Base-by-base conservation (phyloP, 352 stramenopile species). In the Phytophthora melonis region DNA sequence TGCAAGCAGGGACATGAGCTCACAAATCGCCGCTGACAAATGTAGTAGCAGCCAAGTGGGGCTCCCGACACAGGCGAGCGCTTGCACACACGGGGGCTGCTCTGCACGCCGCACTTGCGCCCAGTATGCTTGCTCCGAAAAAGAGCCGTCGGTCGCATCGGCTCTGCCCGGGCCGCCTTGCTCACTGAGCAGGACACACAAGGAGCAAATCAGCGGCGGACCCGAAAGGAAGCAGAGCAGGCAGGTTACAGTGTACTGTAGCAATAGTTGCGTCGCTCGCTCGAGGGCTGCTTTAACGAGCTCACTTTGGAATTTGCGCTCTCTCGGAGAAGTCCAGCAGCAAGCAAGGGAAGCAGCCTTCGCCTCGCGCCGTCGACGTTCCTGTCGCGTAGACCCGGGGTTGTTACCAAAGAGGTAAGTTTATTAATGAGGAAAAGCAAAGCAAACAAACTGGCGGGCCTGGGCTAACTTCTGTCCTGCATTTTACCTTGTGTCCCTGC, bases 231-330 rank as follows among this genome's bases (percentile, higher is more conserved):
- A 25, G 23, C 23, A n/a, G n/a, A n/a, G n/a, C n/a, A n/a, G n/a
- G n/a, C n/a, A n/a, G n/a, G n/a, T n/a, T n/a, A n/a, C n/a, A n/a
- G n/a, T n/a, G n/a, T n/a, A n/a, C n/a, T n/a, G n/a, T n/a, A n/a
- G n/a, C n/a, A n/a, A n/a, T n/a, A n/a, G 23, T 2, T 25, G 23
- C 23, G 2, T 25, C 23, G 56, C 19, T 23, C 41, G 41, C 23
- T 53, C n/a, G 54, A 47, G 54, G 64, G 67, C 34, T 61, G 41
- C 36, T 67, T 75, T 75, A 66, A 65, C 57, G 66, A 18, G 47
- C 52, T 76, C 72, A 79, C 72, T 79, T 70, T 68, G 53, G 52
- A 70, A 70, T 70, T 79, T 73, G 60, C 60, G 54, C 62, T 70
- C 50, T 65, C 58, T 36, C 49, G 27, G 58, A 70, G 62, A 79